These are phyloP conservation scores for Exophiala viscosa DNA, from an alignment of 2,329 filamentous ascomycete species.

Conservation along the genomic window DNA sequence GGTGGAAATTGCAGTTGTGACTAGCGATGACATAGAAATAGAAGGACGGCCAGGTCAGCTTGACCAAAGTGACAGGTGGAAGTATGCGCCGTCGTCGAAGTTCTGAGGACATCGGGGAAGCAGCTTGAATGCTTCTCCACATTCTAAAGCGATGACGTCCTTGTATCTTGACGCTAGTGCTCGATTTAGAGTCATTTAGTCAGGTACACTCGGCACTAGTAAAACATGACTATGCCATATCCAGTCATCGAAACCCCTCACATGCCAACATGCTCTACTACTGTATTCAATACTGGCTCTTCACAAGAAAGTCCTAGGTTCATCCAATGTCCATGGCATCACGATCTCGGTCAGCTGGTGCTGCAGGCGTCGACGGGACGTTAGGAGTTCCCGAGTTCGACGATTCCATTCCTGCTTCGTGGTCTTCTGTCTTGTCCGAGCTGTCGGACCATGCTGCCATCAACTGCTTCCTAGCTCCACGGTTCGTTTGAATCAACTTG, in stretches of 20 bases:
- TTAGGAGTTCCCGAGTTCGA: constrained; percentile 14
- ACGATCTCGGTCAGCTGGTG: neutral
- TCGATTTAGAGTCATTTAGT: too few relatives aligned
- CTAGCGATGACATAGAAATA: neutral
- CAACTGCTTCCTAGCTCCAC: constrained; percentile 7
- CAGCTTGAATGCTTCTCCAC: too few relatives aligned
- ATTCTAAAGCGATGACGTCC: too few relatives aligned
- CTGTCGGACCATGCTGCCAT: constrained; percentile 18
- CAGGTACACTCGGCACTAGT: too few relatives aligned
- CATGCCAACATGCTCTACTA: too few relatives aligned
- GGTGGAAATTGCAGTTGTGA: neutral
- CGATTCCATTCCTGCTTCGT: constrained; percentile 7
- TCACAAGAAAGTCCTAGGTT: neutral
- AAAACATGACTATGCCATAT: too few relatives aligned
- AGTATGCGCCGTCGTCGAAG: too few relatives aligned
- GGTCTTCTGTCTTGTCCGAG: constrained; percentile 19
- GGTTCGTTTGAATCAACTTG: constrained; percentile 10
- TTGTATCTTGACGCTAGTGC: too few relatives aligned
- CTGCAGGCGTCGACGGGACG: constrained; percentile 2
- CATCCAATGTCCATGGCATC: constrained; percentile 26
- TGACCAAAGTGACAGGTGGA: too few relatives aligned
- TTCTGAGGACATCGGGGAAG: too few relatives aligned
- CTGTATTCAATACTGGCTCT: neutral
- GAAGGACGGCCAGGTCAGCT: neutral
- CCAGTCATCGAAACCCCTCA: too few relatives aligned